Percentiles rank a stretch among this genome's conserved stretches.
Conservation (phyloP, 495 filamentous ascomycete genomes). For the Daldinia caldariorum region DNA sequence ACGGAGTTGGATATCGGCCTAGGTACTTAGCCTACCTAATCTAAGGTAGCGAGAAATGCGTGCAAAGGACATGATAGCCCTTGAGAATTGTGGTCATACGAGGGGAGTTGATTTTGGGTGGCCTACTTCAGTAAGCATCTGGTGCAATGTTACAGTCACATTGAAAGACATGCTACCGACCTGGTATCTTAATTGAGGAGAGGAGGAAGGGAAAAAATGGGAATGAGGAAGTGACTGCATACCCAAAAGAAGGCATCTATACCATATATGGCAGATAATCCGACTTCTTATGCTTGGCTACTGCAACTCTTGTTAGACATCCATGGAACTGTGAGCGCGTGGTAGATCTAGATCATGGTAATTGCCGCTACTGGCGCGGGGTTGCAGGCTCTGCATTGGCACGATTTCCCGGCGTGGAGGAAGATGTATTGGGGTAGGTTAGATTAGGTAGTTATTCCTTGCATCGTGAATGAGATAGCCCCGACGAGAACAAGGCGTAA, state of each 20-base stretch:
- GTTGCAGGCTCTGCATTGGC: not conserved
- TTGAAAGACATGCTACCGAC: not conserved
- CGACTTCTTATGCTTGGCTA: not conserved
- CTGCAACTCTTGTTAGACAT: not conserved
- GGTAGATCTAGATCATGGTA: not conserved
- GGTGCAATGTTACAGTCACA: not conserved
- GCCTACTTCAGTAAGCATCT: not conserved
- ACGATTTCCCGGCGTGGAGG: conserved; percentile 3
- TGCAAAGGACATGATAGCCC: not conserved
- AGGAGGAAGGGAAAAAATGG: not conserved
- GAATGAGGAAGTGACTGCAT: not conserved
- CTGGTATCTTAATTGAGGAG: not conserved
- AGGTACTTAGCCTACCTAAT: not conserved
- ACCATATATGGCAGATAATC: conserved; percentile 1
- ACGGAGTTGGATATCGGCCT: conserved; percentile 6
- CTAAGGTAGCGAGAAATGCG: not conserved
- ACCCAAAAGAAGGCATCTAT: not conserved
- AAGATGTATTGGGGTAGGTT: conserved; percentile 13
- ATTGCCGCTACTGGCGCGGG: not conserved
- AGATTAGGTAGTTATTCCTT: not conserved
- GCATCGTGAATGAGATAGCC: conserved; percentile 7
- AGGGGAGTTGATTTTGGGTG: not conserved
- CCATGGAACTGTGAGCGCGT: not conserved
- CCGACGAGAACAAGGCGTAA: conserved; percentile 33
- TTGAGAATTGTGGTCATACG: not conserved